Percentiles rank a stretch among this genome's conserved stretches.
These are phyloP conservation scores for Ceratocystis variospora DNA, from an alignment of 2,329 filamentous ascomycete genomes.

Conservation along the genomic window DNA sequence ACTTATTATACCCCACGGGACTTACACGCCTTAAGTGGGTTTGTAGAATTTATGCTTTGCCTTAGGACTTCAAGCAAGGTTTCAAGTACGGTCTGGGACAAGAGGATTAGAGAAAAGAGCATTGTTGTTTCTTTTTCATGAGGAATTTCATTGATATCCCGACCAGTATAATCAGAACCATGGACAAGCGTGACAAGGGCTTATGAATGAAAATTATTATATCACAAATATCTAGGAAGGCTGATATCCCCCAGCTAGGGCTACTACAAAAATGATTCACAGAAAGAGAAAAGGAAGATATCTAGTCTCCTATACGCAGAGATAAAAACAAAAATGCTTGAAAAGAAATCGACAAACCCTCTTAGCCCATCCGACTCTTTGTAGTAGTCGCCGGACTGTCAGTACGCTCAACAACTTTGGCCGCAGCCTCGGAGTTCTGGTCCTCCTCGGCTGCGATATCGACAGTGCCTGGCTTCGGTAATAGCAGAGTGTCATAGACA, in stretches of 20 bases:
- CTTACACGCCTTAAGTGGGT: background rate
- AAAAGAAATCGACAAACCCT: background rate
- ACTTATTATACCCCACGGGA: background rate
- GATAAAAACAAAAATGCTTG: background rate
- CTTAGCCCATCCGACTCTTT: background rate
- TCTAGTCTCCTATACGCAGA: background rate
- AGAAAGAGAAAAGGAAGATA: background rate
- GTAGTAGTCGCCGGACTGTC: too few species aligned
- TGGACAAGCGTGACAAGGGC: too few species aligned
- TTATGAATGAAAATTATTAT: background rate
- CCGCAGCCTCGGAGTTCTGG: background rate
- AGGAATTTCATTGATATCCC: too few species aligned
- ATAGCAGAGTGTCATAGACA: constrained; percentile 8
- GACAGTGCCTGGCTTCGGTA: constrained; percentile 22
- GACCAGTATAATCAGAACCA: too few species aligned
- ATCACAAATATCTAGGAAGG: background rate
- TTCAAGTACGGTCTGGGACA: constrained; percentile 30
- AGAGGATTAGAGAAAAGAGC: background rate
- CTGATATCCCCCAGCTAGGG: background rate
- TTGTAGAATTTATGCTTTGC: background rate
- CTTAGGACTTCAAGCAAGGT: background rate
- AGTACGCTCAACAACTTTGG: background rate
- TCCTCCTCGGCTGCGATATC: constrained; percentile 9
- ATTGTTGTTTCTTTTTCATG: background rate
- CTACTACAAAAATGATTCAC: background rate